Base-by-base conservation (phyloP, 176 grass and related monocot genomes). In the Sorghum bicolor region DNA sequence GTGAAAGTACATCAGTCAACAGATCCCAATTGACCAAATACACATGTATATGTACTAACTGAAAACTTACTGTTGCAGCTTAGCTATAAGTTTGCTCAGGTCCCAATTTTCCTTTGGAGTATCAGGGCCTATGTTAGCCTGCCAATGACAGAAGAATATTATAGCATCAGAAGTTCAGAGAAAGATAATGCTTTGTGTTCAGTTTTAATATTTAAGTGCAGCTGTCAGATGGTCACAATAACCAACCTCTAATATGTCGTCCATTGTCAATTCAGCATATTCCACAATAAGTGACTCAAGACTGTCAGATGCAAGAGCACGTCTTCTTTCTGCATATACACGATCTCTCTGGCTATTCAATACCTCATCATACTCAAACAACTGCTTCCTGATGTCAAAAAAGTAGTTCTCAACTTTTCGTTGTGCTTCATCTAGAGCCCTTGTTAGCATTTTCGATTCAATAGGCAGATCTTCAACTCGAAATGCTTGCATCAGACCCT, bases 361-460 rank as follows among this genome's bases (percentile, higher is more conserved):
- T 70, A 98, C 96, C 79, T 98, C 96, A 77, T 98, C 96, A 90
- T 91, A 98, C 71, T 98, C 96, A 28, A 98, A 98, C 74, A 98
- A 73, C 77, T 95, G 96, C 82, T 98, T 98, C 80, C 96, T 89
- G 78, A 93, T 95, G 86, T 98, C 96, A 65, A 98, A 98, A 80
- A 98, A 98, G 89, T 98, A 95, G 70, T 98, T 98, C 85, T 98
- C 96, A 64, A 98, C 96, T 85, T 98, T 98, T 79, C 93, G 82
- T 78, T 98, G 96, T 84, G 96, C 96, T 85, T 98, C 96, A 91
- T 98, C 96, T 71, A 98, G 91, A 32, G 96, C 92, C 84, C 92
- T 95, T 41, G 96, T 98, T 72, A 98, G 91, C 96, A 98, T 98
- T 82, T 93, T 92, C 44, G 96, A 98, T 91, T 98, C 96, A 72